Conservation (phyloP, 805 yeast genomes). For the Vanderwaltozyma yarrowii region DNA sequence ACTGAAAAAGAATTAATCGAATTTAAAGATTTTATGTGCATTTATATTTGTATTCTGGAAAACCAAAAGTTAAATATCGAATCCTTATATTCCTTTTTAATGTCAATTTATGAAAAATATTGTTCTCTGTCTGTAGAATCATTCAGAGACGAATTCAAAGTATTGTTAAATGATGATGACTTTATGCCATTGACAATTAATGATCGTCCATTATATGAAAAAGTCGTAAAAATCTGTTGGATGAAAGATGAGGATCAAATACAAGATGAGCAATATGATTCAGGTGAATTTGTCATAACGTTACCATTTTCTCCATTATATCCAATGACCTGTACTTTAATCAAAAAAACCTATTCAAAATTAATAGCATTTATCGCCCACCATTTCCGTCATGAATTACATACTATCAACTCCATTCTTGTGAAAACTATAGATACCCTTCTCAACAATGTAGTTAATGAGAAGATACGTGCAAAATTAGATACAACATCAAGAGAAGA, state of each 20-base stretch:
- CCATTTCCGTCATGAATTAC: slow-evolving; percentile 52
- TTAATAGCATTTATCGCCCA: slow-evolving; percentile 57
- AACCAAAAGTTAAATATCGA: slow-evolving; percentile 51
- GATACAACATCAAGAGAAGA: slow-evolving; percentile 77
- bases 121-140: slow-evolving; percentile 44
- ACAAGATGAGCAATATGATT: slow-evolving; percentile 6
- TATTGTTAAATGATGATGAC: slow-evolving; percentile 65
- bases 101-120: slow-evolving; percentile 48
- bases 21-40: slow-evolving; percentile 55
- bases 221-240: slow-evolving; percentile 61
- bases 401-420: slow-evolving; percentile 49
- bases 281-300: slow-evolving; percentile 43
- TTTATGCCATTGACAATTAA: slow-evolving; percentile 77
- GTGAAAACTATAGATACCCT: slow-evolving; percentile 55
- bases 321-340: slow-evolving; percentile 73
- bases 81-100: slow-evolving; percentile 51
- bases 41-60: slow-evolving; percentile 67
- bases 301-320: slow-evolving; percentile 85
- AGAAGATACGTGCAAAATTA: slow-evolving; percentile 49
- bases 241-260: slow-evolving; percentile 37
- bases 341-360: slow-evolving; percentile 54
- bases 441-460: slow-evolving; percentile 57
- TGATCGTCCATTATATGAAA: slow-evolving; percentile 47
- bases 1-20: slow-evolving; percentile 38
- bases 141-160: slow-evolving; percentile 52